phyloP scores from a whole-genome alignment of 805 yeast species.

The Yarrowia sp. region DNA sequence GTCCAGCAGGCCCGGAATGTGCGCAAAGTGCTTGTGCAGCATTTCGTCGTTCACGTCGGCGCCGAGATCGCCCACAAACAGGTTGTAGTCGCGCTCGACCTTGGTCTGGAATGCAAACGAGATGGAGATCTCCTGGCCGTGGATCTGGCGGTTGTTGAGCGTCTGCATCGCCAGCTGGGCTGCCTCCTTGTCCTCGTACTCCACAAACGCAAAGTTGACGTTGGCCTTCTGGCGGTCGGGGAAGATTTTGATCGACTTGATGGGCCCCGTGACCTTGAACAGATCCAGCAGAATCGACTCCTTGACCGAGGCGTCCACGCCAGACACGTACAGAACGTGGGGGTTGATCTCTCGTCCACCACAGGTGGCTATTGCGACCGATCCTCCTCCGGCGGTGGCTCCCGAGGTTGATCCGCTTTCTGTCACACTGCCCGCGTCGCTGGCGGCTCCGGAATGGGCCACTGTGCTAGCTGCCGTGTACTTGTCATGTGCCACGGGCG shows the following conservation, averaged over 20 bases:
- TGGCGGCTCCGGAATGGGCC: too few species aligned
- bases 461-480: not conserved
- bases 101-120: slow-evolving; percentile 82
- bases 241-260: slow-evolving; percentile 70
- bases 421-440: not conserved
- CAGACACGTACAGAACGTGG: slow-evolving; percentile 78
- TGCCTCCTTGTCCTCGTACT: slow-evolving; percentile 62
- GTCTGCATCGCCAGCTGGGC: slow-evolving; percentile 70
- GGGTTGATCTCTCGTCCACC: slow-evolving; percentile 85
- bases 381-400: not conserved
- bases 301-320: slow-evolving; percentile 66
- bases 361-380: slow-evolving; percentile 22
- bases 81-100: slow-evolving; percentile 63
- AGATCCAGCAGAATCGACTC: slow-evolving; percentile 69
- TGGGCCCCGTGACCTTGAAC: slow-evolving; percentile 66
- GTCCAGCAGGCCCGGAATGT: slow-evolving; percentile 68
- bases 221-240: slow-evolving; percentile 75
- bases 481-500: slow-evolving; percentile 2
- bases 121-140: slow-evolving; percentile 66
- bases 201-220: slow-evolving; percentile 84
- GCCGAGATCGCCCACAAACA: slow-evolving; percentile 87
- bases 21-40: slow-evolving; percentile 62
- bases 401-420: not conserved
- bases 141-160: slow-evolving; percentile 61
- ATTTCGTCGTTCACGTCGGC: slow-evolving; percentile 82